Conservation (phyloP, 306 rosid genomes). For the Sicyos edulis region DNA sequence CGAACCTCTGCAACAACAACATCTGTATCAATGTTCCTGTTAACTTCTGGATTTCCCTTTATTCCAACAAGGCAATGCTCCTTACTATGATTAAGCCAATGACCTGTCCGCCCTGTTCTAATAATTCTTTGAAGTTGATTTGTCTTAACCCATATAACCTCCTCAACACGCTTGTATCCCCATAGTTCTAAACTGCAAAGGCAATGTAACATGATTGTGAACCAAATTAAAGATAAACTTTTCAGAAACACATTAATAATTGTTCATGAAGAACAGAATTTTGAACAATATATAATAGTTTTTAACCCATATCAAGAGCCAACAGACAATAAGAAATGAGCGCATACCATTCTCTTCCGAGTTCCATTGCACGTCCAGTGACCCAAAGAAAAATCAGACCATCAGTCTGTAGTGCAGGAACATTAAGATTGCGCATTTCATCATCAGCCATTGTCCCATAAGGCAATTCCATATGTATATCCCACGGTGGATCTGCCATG, state of each 20-base stretch:
- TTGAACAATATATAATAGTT: background rate
- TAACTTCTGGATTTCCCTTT: slow-evolving; percentile 83
- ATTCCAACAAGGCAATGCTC: slow-evolving; percentile 99
- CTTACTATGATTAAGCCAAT: slow-evolving; percentile 98
- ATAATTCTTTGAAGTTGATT: slow-evolving; percentile 96
- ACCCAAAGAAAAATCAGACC: slow-evolving; percentile 99
- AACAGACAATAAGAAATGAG: slow-evolving; percentile 9
- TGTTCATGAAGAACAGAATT: background rate
- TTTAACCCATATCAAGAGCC: background rate
- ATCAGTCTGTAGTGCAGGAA: slow-evolving; percentile 92
- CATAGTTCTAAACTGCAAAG: slow-evolving; percentile 84
- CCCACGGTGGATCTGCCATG: slow-evolving; percentile 99
- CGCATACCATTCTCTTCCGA: slow-evolving; percentile 91
- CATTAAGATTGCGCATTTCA: slow-evolving; percentile 98
- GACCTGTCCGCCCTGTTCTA: slow-evolving; percentile 96
- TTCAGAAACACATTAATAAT: background rate
- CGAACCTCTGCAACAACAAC: slow-evolving; percentile 98
- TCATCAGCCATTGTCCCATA: slow-evolving; percentile 99
- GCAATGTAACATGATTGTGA: slow-evolving; percentile 5
- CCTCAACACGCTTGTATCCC: slow-evolving; percentile 98
- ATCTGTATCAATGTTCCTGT: slow-evolving; percentile 94
- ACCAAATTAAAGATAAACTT: background rate
- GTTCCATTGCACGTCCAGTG: slow-evolving; percentile 99
- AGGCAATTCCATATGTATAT: slow-evolving; percentile 97
- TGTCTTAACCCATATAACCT: slow-evolving; percentile 97